A percentile compares a stretch with the other conserved stretches of the same genome.
phyloP scores from a whole-genome alignment of 1,284 basidiomycete genomes.

The Serendipita sp. region DNA sequence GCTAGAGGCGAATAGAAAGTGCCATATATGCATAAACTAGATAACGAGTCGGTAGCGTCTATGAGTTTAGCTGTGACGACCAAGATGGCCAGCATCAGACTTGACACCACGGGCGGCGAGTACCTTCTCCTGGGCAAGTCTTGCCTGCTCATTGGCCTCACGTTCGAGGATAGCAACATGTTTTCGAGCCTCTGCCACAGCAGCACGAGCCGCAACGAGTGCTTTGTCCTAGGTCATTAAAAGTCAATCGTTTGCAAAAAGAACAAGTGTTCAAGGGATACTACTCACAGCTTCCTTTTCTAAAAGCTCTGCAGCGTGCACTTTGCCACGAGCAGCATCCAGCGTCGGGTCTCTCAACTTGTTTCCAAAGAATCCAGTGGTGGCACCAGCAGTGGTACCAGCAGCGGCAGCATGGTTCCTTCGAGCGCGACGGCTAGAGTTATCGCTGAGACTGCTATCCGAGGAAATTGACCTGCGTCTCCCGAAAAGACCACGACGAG shows the following conservation, averaged over 20 bases:
- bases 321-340: constrained; percentile 3
- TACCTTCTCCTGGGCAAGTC: neutral
- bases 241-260: neutral
- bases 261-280: neutral
- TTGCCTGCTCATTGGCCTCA: constrained; percentile 2
- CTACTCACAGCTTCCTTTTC: constrained; percentile 4
- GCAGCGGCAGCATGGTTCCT: neutral
- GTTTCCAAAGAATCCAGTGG: constrained; percentile 4
- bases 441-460: neutral
- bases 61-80: neutral
- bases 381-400: neutral
- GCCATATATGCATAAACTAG: no score
- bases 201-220: neutral
- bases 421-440: neutral
- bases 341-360: neutral
- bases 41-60: no score
- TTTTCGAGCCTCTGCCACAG: neutral
- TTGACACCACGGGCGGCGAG: constrained; percentile 2
- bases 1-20: no score
- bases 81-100: neutral
- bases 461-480: neutral
- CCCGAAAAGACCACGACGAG: neutral
- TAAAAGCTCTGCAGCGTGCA: neutral
- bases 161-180: neutral
- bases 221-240: neutral